Percentiles rank a stretch among this genome's conserved stretches.
phyloP scores from a whole-genome alignment of 202 grass and related monocot species.

The Setaria viridis region DNA sequence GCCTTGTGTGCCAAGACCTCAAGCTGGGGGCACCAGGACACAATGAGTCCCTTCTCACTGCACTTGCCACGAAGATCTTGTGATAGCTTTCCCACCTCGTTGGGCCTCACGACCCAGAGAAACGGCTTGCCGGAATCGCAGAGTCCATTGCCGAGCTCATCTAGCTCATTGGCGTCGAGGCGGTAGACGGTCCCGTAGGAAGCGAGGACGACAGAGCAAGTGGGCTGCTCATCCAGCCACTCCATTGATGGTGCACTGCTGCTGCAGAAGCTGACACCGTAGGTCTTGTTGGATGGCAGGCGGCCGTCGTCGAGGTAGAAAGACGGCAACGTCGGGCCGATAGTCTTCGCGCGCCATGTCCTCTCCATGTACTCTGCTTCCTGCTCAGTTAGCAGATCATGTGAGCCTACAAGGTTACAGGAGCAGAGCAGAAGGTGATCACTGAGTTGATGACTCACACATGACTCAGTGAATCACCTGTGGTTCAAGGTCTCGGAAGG shows the following conservation, averaged over 20 bases:
- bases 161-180: neutral
- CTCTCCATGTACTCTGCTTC: slow-evolving; percentile 42
- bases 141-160: slow-evolving; percentile 1
- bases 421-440: too few relatives aligned
- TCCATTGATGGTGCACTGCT: neutral
- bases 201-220: neutral
- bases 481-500: neutral
- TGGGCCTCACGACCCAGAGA: slow-evolving; percentile 16
- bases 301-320: slow-evolving; percentile 19
- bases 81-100: neutral
- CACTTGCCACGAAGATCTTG: neutral
- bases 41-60: neutral
- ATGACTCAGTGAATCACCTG: neutral
- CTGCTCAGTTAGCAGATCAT: slow-evolving; percentile 1
- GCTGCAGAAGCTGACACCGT: slow-evolving; percentile 10
- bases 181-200: neutral
- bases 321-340: slow-evolving; percentile 24
- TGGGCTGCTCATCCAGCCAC: neutral
- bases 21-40: slow-evolving; percentile 14
- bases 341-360: slow-evolving; percentile 29
- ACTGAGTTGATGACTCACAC: too few relatives aligned
- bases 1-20: slow-evolving; percentile 14
- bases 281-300: slow-evolving; percentile 16
- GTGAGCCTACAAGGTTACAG: too few relatives aligned
- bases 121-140: slow-evolving; percentile 2